phyloP scores from a whole-genome alignment of 345 rosid species.

The Eutrema japonicum region DNA sequence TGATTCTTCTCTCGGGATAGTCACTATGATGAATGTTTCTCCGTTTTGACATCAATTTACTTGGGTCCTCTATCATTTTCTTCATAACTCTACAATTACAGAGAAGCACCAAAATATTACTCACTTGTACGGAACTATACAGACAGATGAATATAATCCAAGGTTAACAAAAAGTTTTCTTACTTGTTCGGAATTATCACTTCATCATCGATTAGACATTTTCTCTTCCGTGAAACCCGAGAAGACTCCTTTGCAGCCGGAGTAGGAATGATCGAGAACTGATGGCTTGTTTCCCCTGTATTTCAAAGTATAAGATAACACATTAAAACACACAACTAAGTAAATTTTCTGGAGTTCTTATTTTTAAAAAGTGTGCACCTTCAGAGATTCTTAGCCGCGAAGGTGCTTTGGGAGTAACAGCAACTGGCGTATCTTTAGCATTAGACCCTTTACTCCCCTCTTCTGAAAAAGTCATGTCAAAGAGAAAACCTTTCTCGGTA shows the following conservation, averaged over 20 bases:
- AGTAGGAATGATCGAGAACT: slow-evolving; percentile 55
- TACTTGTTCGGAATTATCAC: slow-evolving; percentile 70
- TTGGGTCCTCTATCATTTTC: slow-evolving; percentile 57
- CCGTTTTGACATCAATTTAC: slow-evolving; percentile 64
- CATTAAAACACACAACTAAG: background rate
- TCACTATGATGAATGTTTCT: slow-evolving; percentile 49
- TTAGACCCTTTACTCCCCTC: slow-evolving; percentile 32
- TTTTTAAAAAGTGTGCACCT: slow-evolving; percentile 35
- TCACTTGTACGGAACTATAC: slow-evolving; percentile 20
- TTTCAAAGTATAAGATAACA: slow-evolving; percentile 21
- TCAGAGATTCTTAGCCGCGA: slow-evolving; percentile 47
- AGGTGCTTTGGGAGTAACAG: slow-evolving; percentile 49
- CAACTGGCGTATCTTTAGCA: slow-evolving; percentile 43
- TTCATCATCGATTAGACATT: slow-evolving; percentile 63
- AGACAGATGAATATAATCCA: slow-evolving; percentile 13
- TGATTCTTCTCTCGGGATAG: slow-evolving; percentile 52
- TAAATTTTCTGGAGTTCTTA: background rate
- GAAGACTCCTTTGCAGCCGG: slow-evolving; percentile 66
- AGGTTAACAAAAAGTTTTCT: slow-evolving; percentile 34
- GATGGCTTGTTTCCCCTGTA: slow-evolving; percentile 55
- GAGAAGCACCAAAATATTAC: slow-evolving; percentile 12
- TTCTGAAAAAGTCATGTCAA: slow-evolving; percentile 36
- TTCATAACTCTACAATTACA: slow-evolving; percentile 58
- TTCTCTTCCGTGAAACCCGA: slow-evolving; percentile 56
- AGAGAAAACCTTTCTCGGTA: slow-evolving; percentile 34